Base-by-base conservation (phyloP, 768 basidiomycete genomes). In the Suillus brevipes region DNA sequence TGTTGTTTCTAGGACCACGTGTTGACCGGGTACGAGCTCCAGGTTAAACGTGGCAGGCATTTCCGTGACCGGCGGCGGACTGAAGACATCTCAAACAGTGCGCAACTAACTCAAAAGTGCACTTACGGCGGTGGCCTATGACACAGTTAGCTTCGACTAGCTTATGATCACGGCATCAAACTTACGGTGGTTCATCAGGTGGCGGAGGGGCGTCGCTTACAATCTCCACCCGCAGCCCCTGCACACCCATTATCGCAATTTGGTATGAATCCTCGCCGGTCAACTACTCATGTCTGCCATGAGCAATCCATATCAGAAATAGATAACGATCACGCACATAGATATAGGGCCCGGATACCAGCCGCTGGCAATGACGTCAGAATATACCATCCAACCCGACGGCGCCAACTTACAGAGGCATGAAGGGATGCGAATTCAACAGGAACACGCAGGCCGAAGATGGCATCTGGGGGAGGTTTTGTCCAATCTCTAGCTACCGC, bases 31-130 rank as follows among this genome's bases (percentile, higher is more conserved):
- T 6, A 80, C 76, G 36, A 95, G 85, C 75, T 95, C 93, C 47
- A 95, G 81, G 70, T 87, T 91, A 79, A 95, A 94, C 5, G 87
- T 88, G 5, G 89, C 93, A 4, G 90, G 89, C 93, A 95, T 95
- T 67, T 95, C 93, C 23, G 89, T 80, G 57, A 94, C 88, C 5
- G 93, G 93, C 14, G 91, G 83, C 5, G 85, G 84, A 12, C 84
- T 85, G 67, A 56, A 64, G 38, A 55, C n/a, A 65, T 62, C 52
- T 67, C 40, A 65, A 0, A 56, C 42, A 16, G 65, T 65, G 61
- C 12, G 68, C 38, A 71, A 66, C 66, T 67, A 47, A 72, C 56
- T 40, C 40, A 43, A 59, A 59, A 31, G 40, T 25, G 49, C 1
- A 80, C 83, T 72, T 72, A 84, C 84, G 85, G 86, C 38, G 86